Evolutionary conservation across 257 asterid species (phyloP).

Genomic region (Osmanthus fragrans): DNA sequence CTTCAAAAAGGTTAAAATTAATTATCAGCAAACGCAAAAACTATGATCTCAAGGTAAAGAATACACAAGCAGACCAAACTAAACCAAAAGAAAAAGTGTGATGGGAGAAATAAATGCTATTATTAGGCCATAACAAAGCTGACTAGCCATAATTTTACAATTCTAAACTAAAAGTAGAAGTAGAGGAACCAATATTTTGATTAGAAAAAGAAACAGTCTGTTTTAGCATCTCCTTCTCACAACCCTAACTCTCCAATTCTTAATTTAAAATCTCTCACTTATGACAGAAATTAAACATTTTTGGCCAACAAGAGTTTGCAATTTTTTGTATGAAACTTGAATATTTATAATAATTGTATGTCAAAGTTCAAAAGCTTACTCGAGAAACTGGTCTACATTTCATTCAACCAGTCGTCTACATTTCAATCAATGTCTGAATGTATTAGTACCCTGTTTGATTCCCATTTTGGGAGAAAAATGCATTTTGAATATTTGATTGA

Average conservation of each 20-base stretch:
- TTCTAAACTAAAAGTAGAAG: background rate
- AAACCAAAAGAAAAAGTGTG: background rate
- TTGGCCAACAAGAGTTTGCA: background rate
- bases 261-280: background rate
- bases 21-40: slow-evolving; percentile 9
- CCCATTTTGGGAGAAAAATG: too few relatives aligned
- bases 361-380: background rate
- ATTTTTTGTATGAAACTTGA: background rate
- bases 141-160: background rate
- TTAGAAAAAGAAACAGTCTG: background rate
- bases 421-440: background rate
- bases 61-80: background rate
- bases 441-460: too few relatives aligned
- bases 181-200: background rate
- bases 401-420: background rate
- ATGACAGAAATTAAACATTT: background rate
- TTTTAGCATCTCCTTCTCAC: background rate
- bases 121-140: background rate
- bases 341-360: background rate
- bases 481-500: too few relatives aligned
- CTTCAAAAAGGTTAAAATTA: slow-evolving; percentile 28
- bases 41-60: background rate
- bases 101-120: background rate
- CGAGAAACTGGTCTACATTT: background rate
- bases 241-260: background rate